Evolutionary conservation across 176 grass and related monocot species (phyloP), one percentile per base, ranked within the genome.

Genomic region (Eleusine coracana): DNA sequence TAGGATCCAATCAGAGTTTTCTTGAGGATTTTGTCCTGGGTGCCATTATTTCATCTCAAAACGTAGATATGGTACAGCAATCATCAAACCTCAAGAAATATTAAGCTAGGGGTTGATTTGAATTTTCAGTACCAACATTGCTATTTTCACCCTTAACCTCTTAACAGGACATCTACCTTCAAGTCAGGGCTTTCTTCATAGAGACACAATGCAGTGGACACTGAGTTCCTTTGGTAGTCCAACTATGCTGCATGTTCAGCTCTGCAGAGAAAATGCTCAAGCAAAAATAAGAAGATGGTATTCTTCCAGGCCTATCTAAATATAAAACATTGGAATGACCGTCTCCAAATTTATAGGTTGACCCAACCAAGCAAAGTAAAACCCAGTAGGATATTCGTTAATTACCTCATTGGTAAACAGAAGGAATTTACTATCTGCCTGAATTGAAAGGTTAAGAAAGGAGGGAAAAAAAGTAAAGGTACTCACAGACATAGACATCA

Each of bases 241-340:
- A 80, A 52, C 20, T 38, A 54, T 12, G 23, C 17, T 66, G 68
- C 75, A 80, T 16, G 64, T 31, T 54, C 6, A 64, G 10, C 40
- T 28, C 67, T 44, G 64, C 38, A 50, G 21, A 77, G 28, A 50
- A 50, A 15, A 50, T 50, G 14, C 10, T 50, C 48, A 50, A 54
- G 16, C 40, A 86, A 39, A 70, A 66, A 4, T 60, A 69, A 37
- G 82, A 70, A 44, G 14, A 74, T 66, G 25, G 3, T 28, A 74
- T 54, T 66, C 49, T 74, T 29, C n/a, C 1, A 18, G 28, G 36
- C 3, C 1, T 56, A 50, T 66, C 55, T 71, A 77, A 58, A 73
- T 41, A 62, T 25, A 2, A 38, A 70, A 64, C 21, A 28, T 74
- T 41, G 34, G 9, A 20, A 67, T 74, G 68, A 58, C 28, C 39